Conservation (phyloP, 2,329 filamentous ascomycete genomes). For the Cryphonectria nitschkei region DNA sequence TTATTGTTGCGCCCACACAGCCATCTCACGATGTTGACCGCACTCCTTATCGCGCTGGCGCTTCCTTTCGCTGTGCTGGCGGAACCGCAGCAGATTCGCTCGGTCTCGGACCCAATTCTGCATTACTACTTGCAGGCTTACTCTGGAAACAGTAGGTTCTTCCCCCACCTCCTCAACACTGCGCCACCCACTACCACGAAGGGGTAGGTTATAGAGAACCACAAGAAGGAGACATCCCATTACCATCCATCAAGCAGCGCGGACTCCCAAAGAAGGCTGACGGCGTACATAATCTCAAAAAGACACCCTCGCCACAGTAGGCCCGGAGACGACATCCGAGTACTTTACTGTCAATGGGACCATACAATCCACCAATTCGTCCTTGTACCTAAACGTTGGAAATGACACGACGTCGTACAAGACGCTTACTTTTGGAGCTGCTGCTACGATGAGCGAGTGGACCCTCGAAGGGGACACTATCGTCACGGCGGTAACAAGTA, state of each 20-base stretch:
- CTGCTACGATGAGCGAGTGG: conserved; percentile 52
- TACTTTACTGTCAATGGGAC: conserved; percentile 52
- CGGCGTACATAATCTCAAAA: conserved; percentile 13
- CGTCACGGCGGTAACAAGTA: conserved; percentile 49
- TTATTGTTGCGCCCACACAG: neutral
- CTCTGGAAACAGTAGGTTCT: conserved; percentile 43
- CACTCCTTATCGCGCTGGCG: neutral
- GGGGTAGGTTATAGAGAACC: no score
- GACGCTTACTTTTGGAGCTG: conserved; percentile 49
- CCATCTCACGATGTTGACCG: conserved; percentile 9
- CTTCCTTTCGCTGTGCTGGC: conserved; percentile 30
- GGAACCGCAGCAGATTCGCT: conserved; percentile 54
- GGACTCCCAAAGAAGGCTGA: neutral
- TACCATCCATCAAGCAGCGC: no score
- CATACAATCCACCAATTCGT: conserved; percentile 42
- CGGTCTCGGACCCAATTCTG: conserved; percentile 53
- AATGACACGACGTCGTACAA: conserved; percentile 53
- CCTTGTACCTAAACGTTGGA: conserved; percentile 52
- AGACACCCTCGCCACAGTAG: conserved; percentile 52
- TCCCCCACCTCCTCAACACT: neutral
- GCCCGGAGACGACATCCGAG: conserved; percentile 52
- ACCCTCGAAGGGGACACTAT: conserved; percentile 50
- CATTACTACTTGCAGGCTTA: conserved; percentile 56
- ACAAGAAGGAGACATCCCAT: no score
- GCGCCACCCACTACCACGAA: neutral